Evolutionary conservation across 306 rosid genomes (phyloP).

Genomic region (Castanopsis chinensis): DNA sequence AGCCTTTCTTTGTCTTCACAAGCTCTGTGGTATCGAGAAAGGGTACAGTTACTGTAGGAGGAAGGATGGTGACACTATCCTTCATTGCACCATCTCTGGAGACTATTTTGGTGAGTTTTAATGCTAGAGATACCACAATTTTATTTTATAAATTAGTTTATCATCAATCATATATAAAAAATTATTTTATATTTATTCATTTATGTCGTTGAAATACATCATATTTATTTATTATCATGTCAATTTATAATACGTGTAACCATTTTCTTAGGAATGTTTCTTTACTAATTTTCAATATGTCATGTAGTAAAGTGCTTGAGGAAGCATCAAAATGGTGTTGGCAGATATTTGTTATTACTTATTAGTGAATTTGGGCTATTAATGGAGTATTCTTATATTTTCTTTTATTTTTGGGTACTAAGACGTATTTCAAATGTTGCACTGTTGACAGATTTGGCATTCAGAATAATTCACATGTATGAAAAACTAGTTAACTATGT

Average conservation of each 20-base stretch:
- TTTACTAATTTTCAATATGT: neutral
- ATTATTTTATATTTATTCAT: neutral
- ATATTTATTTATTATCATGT: too few species aligned
- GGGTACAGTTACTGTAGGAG: conserved; percentile 29
- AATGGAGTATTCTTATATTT: too few species aligned
- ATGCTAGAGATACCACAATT: too few species aligned
- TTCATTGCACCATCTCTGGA: conserved; percentile 44
- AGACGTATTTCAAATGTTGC: neutral
- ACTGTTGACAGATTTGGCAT: conserved; percentile 51
- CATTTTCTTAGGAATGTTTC: neutral
- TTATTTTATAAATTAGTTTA: too few species aligned
- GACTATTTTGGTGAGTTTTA: conserved; percentile 33
- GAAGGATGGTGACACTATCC: conserved; percentile 40
- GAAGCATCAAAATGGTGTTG: too few species aligned
- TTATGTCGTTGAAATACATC: neutral
- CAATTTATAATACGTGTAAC: too few species aligned
- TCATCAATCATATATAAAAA: too few species aligned
- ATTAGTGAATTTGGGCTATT: too few species aligned
- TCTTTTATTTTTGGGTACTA: too few species aligned
- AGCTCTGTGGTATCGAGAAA: neutral
- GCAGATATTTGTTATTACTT: too few species aligned
- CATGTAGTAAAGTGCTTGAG: neutral
- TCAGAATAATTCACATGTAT: conserved; percentile 46
- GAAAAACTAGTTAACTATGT: conserved; percentile 8
- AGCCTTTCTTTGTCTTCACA: conserved; percentile 42